These are phyloP conservation scores for Candida boidinii DNA, from an alignment of 805 yeast species.

Conservation along the genomic window DNA sequence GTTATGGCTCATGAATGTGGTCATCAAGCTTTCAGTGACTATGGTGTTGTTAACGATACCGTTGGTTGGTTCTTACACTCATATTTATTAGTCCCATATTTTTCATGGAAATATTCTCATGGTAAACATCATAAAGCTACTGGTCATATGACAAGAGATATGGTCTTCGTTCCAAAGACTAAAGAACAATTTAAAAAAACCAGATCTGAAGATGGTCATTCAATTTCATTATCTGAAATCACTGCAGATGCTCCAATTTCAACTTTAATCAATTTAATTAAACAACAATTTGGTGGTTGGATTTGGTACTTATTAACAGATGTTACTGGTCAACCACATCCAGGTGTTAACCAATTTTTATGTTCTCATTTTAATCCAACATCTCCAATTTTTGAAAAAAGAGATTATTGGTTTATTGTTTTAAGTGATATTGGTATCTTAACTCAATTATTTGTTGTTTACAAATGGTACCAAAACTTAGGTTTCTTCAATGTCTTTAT, in stretches of 20 bases:
- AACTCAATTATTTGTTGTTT: slow-evolving; percentile 40
- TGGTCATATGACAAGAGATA: slow-evolving; percentile 74
- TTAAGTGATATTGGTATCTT: slow-evolving; percentile 67
- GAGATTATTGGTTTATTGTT: slow-evolving; percentile 64
- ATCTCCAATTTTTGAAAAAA: slow-evolving; percentile 66
- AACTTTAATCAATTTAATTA: slow-evolving; percentile 44
- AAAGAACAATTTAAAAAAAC: slow-evolving; percentile 41
- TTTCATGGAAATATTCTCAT: slow-evolving; percentile 80
- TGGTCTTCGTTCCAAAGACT: slow-evolving; percentile 75
- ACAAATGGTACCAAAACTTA: slow-evolving; percentile 50
- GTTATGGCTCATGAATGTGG: slow-evolving; percentile 90
- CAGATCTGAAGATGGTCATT: slow-evolving; percentile 18
- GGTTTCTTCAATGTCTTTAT: slow-evolving; percentile 58
- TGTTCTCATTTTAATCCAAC: slow-evolving; percentile 65
- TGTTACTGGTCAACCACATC: slow-evolving; percentile 68
- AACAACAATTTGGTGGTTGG: slow-evolving; percentile 80
- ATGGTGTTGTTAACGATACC: slow-evolving; percentile 62
- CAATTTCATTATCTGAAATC: slow-evolving; percentile 39
- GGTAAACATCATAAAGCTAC: slow-evolving; percentile 88
- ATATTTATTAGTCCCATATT: slow-evolving; percentile 71
- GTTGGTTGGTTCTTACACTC: slow-evolving; percentile 84
- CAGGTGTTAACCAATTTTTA: slow-evolving; percentile 33
- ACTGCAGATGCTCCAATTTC: slow-evolving; percentile 69
- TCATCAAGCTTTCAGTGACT: slow-evolving; percentile 76
- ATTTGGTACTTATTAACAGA: slow-evolving; percentile 53